A percentile compares a stretch with the other conserved stretches of the same genome.
These are phyloP conservation scores for Carpinus viminea DNA, from an alignment of 306 rosid species.

Conservation along the genomic window DNA sequence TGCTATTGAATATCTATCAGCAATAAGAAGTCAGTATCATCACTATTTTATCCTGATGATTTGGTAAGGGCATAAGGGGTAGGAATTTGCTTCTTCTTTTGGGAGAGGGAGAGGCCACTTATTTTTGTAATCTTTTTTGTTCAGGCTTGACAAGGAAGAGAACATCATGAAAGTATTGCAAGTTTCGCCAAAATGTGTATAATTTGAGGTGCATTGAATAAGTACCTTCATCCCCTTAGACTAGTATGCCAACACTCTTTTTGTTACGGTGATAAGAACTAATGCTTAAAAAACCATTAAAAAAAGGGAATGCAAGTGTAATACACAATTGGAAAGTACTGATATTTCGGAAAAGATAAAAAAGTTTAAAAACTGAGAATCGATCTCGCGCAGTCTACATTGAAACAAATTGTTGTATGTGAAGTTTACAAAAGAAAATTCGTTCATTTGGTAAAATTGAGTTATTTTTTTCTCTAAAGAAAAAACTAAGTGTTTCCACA, in stretches of 20 bases:
- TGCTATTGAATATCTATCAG: background rate
- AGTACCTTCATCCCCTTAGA: background rate
- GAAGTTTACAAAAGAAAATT: too few species aligned
- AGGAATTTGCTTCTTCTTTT: background rate
- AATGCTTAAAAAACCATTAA: conserved; percentile 13
- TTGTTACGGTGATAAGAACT: background rate
- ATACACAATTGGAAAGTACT: background rate
- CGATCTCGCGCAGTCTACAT: too few species aligned
- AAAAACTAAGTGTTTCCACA: too few species aligned
- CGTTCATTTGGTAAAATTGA: too few species aligned
- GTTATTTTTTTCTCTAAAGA: too few species aligned
- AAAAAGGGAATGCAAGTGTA: background rate
- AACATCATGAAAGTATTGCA: background rate
- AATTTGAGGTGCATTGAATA: background rate
- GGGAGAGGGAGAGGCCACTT: background rate
- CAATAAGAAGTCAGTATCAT: background rate
- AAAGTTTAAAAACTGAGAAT: too few species aligned
- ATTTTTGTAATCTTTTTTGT: background rate
- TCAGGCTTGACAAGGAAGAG: background rate
- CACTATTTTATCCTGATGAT: background rate
- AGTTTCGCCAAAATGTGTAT: background rate
- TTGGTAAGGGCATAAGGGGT: background rate
- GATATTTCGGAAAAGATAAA: conserved; percentile 9
- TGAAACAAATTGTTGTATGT: too few species aligned
- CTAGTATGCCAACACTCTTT: background rate